phyloP scores from a whole-genome alignment of 331 rosid species.

The Quercus phellos region DNA sequence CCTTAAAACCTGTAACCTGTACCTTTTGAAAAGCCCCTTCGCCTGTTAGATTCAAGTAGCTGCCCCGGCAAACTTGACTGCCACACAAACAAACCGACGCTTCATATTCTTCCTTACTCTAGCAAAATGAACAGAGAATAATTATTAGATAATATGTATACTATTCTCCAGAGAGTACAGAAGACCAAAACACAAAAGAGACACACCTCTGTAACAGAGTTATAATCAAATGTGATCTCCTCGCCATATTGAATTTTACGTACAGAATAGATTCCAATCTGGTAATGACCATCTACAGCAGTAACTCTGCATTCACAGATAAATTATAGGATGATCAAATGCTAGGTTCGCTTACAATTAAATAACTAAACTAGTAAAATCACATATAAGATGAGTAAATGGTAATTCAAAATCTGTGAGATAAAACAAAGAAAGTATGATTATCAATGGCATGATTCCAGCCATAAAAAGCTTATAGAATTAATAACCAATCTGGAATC shows the following conservation, averaged over 20 bases:
- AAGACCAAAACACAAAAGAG: constrained; percentile 11
- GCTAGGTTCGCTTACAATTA: not conserved
- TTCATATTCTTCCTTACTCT: constrained; percentile 99
- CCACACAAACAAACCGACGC: constrained; percentile 99
- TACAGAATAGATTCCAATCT: constrained; percentile 88
- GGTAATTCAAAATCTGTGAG: not conserved
- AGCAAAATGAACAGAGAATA: constrained; percentile 20
- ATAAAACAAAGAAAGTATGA: not conserved
- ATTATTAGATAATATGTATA: constrained; percentile 15
- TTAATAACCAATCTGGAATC: not conserved
- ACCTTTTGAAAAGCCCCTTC: constrained; percentile 97
- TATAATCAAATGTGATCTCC: constrained; percentile 94
- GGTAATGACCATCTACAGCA: constrained; percentile 94
- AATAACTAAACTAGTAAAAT: not conserved
- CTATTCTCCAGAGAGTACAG: not conserved
- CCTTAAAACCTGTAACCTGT: constrained; percentile 20
- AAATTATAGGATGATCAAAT: not conserved
- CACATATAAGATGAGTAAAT: not conserved
- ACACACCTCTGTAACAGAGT: constrained; percentile 97
- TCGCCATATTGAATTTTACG: constrained; percentile 84
- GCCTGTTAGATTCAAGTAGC: constrained; percentile 93
- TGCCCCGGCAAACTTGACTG: constrained; percentile 97
- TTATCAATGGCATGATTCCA: not conserved
- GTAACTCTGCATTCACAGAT: constrained; percentile 59
- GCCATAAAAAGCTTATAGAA: not conserved